Evolutionary conservation across 352 stramenopile genomes (phyloP), one percentile per base, ranked within the genome.

Genomic region (Globisporangium uncinulatum): DNA sequence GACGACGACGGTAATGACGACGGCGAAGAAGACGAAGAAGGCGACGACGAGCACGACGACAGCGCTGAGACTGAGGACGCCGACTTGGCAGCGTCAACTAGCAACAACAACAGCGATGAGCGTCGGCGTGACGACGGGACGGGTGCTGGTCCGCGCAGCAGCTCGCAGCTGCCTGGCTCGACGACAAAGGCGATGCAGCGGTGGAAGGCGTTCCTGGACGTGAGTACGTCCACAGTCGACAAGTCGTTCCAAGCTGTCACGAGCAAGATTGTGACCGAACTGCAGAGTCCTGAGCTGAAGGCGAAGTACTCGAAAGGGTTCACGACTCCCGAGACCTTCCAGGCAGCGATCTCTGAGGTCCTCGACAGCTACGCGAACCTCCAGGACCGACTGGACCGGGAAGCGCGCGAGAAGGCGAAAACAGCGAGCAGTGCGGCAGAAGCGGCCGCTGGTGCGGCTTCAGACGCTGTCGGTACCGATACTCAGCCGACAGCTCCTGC

Each of bases 191-290:
- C 74, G 1, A 71, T 77, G 43, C 62, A 65, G 41, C 61, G 76
- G 20, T 92, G 83, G 83, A 78, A 74, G 32, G 55, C 74, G 42
- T 92, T 89, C 56, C 50, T 92, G 37, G 79, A 84, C 24, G 68
- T 71, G 19, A 67, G 61, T 4, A 92, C 79, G n/a, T 74, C 70
- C n/a, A 52, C 61, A 6, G 17, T 88, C 17, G 69, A 88, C 31
- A 50, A 63, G 10, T 54, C 59, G 15, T 92, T 81, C 32, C 31
- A 81, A 4, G 61, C 71, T 17, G 59, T 70, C 32, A 92, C 80
- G 9, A 68, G 63, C n/a, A 47, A 59, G 17, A 92, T 92, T 56
- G 61, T 66, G 4, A 55, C 62, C 10, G 73, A 87, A 42, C 49
- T 91, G 44, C 59, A 73, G 50, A 70, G 74, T 34, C 56, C 83